Percentiles rank a stretch among this genome's conserved stretches.
Evolutionary conservation across 257 asterid species (phyloP).

Genomic region (Petrea volubilis): DNA sequence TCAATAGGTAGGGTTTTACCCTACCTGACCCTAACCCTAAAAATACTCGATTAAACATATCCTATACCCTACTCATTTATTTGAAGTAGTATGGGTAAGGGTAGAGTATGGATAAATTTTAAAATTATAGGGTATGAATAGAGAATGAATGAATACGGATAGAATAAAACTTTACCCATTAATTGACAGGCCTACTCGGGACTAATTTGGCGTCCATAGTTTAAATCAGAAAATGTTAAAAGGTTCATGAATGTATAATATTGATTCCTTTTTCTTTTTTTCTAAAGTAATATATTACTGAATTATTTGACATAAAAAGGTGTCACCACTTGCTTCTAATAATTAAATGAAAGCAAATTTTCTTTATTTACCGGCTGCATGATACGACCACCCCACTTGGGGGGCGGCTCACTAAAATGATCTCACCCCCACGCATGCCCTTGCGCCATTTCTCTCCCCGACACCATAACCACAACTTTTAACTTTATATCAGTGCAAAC

Average conservation of each 20-base stretch:
- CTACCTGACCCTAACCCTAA: too few species aligned
- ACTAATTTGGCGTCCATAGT: neutral
- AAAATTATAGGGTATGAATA: too few species aligned
- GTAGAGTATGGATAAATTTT: too few species aligned
- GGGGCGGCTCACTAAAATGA: neutral
- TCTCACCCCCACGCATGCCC: conserved; percentile 13
- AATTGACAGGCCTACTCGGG: too few species aligned
- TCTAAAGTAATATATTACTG: neutral
- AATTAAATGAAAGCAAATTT: neutral
- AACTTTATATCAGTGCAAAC: neutral
- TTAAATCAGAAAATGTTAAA: neutral
- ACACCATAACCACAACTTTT: neutral
- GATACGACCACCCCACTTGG: neutral
- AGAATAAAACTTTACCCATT: too few species aligned
- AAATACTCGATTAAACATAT: too few species aligned
- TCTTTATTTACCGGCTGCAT: neutral
- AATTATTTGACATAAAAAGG: neutral
- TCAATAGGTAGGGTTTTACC: too few species aligned
- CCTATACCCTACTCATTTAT: too few species aligned
- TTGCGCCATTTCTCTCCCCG: neutral
- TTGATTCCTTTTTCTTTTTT: too few species aligned
- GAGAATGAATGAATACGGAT: too few species aligned
- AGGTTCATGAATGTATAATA: neutral
- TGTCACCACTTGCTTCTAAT: neutral
- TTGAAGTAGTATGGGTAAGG: too few species aligned